These are phyloP conservation scores for Camellia japonica DNA, from an alignment of 148 eudicot species.

Conservation along the genomic window DNA sequence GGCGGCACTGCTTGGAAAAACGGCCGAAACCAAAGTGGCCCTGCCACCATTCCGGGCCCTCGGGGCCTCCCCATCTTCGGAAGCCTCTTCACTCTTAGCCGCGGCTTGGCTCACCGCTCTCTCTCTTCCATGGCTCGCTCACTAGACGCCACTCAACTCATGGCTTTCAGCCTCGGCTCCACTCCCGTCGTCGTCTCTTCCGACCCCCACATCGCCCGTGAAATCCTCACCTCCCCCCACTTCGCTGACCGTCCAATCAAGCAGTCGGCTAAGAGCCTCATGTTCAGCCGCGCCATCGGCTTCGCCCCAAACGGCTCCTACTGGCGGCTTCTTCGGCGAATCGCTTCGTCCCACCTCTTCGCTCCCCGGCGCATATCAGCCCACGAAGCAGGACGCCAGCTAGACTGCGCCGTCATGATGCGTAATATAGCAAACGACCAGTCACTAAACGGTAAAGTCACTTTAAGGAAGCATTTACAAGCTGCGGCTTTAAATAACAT, in stretches of 20 bases:
- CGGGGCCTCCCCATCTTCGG: slow-evolving; percentile 58
- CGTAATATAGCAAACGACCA: slow-evolving; percentile 35
- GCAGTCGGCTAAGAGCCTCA: slow-evolving; percentile 56
- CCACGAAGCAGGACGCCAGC: slow-evolving; percentile 41
- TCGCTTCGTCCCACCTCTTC: slow-evolving; percentile 57
- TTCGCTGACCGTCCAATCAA: slow-evolving; percentile 68
- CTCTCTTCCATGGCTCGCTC: slow-evolving; percentile 42
- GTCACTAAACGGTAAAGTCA: slow-evolving; percentile 27
- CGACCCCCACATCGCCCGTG: slow-evolving; percentile 46
- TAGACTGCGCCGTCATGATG: slow-evolving; percentile 44
- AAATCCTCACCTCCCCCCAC: slow-evolving; percentile 53
- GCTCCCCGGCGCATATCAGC: slow-evolving; percentile 49
- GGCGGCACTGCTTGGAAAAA: slow-evolving; percentile 66
- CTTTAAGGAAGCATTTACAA: slow-evolving; percentile 47
- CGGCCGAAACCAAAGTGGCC: slow-evolving; percentile 38
- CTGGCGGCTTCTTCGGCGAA: slow-evolving; percentile 56
- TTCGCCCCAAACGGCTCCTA: slow-evolving; percentile 65
- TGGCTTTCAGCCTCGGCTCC: slow-evolving; percentile 63
- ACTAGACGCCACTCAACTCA: slow-evolving; percentile 38
- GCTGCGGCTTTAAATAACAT: slow-evolving; percentile 49
- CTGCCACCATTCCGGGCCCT: slow-evolving; percentile 48
- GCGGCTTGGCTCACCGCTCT: slow-evolving; percentile 58
- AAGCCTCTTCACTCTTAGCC: slow-evolving; percentile 37
- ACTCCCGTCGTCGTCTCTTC: slow-evolving; percentile 49
- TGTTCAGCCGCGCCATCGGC: slow-evolving; percentile 77